Percentiles rank a stretch among this genome's conserved stretches.
These are phyloP conservation scores for Pittosporum tobira DNA, from an alignment of 129 eudicot species.

Conservation along the genomic window DNA sequence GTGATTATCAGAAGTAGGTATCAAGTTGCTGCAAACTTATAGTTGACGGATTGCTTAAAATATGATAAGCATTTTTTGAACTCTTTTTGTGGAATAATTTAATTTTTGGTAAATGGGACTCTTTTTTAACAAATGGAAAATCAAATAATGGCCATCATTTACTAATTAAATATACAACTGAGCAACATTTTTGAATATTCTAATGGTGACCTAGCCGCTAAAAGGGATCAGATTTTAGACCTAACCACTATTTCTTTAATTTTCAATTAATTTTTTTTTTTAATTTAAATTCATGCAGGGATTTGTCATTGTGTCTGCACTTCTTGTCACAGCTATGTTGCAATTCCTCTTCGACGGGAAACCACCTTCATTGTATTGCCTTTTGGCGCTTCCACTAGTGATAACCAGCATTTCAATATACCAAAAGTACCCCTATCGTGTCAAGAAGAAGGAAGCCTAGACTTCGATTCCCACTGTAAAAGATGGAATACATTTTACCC, in stretches of 20 bases:
- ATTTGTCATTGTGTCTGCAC: conserved; percentile 87
- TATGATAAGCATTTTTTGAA: too few species aligned
- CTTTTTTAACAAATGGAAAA: too few species aligned
- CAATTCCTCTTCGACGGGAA: conserved; percentile 88
- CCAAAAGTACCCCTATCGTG: conserved; percentile 78
- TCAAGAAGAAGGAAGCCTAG: conserved; percentile 70
- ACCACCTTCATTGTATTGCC: conserved; percentile 73
- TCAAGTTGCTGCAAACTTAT: background rate
- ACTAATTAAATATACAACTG: background rate
- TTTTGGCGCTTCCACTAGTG: conserved; percentile 80
- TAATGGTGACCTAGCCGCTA: background rate
- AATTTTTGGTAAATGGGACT: too few species aligned
- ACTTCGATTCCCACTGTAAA: background rate
- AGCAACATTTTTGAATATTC: background rate
- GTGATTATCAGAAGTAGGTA: background rate
- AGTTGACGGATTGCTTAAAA: background rate
- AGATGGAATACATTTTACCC: conserved; percentile 1
- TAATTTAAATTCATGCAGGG: conserved; percentile 49
- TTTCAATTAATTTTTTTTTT: background rate
- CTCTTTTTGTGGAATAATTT: too few species aligned
- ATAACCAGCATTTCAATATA: conserved; percentile 75
- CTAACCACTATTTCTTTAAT: too few species aligned
- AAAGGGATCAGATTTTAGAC: background rate
- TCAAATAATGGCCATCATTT: background rate
- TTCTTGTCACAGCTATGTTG: conserved; percentile 80